Base-by-base conservation (phyloP, 352 stramenopile genomes). In the Detonula confervacea region DNA sequence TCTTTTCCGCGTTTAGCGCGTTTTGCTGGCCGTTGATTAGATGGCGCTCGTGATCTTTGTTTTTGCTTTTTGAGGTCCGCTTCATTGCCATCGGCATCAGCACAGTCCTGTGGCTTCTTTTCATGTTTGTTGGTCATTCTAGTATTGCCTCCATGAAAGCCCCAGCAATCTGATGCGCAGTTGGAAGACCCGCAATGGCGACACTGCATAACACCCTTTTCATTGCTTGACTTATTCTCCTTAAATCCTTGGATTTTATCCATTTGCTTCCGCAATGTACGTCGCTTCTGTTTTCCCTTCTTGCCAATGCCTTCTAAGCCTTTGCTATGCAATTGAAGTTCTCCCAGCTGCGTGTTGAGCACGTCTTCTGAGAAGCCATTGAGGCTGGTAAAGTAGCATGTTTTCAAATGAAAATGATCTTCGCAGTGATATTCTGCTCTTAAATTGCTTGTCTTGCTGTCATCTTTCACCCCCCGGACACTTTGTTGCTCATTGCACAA, bases 301-400 rank as follows among this genome's bases (percentile, higher is more conserved):
- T 81, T 84, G 9, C 87, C 87, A 55, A 91, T 90, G 2, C 77
- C 39, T 29, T 75, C 62, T 20, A 88, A 59, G 6, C 66, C 61
- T 52, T 66, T 57, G 39, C 35, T 66, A 9, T 87, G 29, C 5
- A 54, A 20, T 67, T 82, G 12, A 6, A 94, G 69, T 35, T 87
- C 22, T 46, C 79, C 14, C 2, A 86, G 52, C 67, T 92, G 86
- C 24, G 62, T 25, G 2, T 77, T 46, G 0, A 92, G 62, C 56
- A 91, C 77, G 30, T 59, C 16, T 18, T 35, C 14, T 20, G 63
- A 78, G 46, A 88, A 92, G 14, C 39, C 42, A 35, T 46, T 25
- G 1, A 94, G 66, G 57, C 89, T 81, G 2, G 82, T 88, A 60
- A 88, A 92, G 35, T 94, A 94, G 56, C 82, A 91, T 47, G 54